These are phyloP conservation scores for Penicillium sp. DNA, from an alignment of 2,329 filamentous ascomycete genomes.

Conservation along the genomic window DNA sequence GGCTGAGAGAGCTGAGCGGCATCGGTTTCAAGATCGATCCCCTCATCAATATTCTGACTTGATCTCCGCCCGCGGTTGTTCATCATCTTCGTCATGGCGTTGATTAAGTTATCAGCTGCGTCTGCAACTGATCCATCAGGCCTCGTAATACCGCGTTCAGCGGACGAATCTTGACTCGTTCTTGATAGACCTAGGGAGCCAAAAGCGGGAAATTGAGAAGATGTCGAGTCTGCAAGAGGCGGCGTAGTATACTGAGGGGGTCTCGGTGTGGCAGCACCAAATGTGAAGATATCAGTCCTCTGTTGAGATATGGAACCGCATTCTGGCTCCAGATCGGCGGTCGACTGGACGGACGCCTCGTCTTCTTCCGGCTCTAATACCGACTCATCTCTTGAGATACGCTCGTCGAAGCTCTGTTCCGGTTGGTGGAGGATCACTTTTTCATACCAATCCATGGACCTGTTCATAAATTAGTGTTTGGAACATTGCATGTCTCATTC, in stretches of 20 bases:
- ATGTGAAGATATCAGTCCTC: not conserved
- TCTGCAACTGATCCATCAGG: slow-evolving; percentile 29
- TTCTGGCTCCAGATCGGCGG: slow-evolving; percentile 13
- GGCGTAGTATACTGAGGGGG: not conserved
- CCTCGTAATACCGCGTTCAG: slow-evolving; percentile 12
- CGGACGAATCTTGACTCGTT: not conserved
- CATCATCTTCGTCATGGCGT: slow-evolving; percentile 36
- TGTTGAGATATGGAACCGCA: not conserved
- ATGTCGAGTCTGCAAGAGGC: not conserved
- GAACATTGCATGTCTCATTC: not conserved
- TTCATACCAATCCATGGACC: slow-evolving; percentile 39
- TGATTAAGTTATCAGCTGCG: slow-evolving; percentile 34
- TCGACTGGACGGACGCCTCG: slow-evolving; percentile 8
- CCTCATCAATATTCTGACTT: slow-evolving; percentile 25
- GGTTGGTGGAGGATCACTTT: slow-evolving; percentile 24
- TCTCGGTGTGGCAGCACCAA: slow-evolving; percentile 4
- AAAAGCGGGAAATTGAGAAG: slow-evolving; percentile 5
- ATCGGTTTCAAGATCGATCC: slow-evolving; percentile 21
- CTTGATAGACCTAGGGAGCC: not conserved
- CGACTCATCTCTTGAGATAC: slow-evolving; percentile 17
- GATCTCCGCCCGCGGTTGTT: slow-evolving; percentile 27
- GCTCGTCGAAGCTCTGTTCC: slow-evolving; percentile 17
- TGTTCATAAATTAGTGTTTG: slow-evolving; percentile 8
- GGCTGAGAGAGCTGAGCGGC: slow-evolving; percentile 26
- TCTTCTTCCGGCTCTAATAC: slow-evolving; percentile 20